Base-by-base conservation (phyloP, 1,284 basidiomycete species). In the Mixia osmundae region DNA sequence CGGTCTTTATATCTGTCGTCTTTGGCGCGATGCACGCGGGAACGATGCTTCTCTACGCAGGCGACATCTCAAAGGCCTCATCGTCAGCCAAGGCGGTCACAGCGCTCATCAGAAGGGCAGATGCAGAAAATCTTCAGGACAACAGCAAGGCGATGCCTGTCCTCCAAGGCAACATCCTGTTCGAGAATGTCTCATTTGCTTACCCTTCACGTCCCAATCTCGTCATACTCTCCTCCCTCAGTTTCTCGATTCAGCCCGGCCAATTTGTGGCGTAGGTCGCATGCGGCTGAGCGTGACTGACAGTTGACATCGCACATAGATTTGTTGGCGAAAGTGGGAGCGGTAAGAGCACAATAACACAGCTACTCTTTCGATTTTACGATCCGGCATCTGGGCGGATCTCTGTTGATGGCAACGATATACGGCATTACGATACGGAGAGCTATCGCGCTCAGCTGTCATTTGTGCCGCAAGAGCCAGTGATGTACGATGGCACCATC, bases 301-400 rank as follows among this genome's bases (percentile, higher is more conserved):
- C n/a, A n/a, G n/a, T n/a, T n/a, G n/a, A n/a, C n/a, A n/a, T n/a
- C n/a, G n/a, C n/a, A n/a, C n/a, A n/a, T n/a, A n/a, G n/a, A n/a
- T 46, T 60, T 15, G 56, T 58, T 6, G 58, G 58, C 21, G 54
- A 52, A 3, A 52, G 49, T 4, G 41, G 50, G 4, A 39, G 38
- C 2, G 57, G 57, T 39, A 95, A 95, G 61, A 83, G 76, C 11
- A 87, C 80, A 1, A 66, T 91, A 27, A 80, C 89, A 50, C 72
- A 76, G 6, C 65, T 95, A 6, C 65, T 97, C 34, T 62, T 89
- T 44, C 66, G 87, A 33, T 95, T 80, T 60, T 97, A 97, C 55
- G 87, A 95, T 52, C 87, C 89, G 1, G 61, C 72, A 18, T 57
- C 64, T 24, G 91, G 42, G 16, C 14, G 91, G 1, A 68, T 64